Percentiles rank a stretch among this genome's conserved stretches.
Conservation (phyloP, 768 basidiomycete species). For the Suillus hirtellus region DNA sequence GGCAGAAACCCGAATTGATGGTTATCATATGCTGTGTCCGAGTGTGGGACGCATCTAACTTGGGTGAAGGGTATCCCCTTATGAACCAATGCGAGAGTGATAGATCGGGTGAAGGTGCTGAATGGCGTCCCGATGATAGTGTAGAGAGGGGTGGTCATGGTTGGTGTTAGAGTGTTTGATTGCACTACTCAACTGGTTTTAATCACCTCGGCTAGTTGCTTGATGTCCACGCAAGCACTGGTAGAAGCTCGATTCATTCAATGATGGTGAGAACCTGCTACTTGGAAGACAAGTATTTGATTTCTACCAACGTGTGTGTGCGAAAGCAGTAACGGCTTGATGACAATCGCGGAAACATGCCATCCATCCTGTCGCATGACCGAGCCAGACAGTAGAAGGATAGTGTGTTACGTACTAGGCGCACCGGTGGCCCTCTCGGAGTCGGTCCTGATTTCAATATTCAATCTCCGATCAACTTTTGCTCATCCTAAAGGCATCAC, state of each 20-base stretch:
- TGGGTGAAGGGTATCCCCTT: slow-evolving; percentile 31
- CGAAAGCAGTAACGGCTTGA: not conserved
- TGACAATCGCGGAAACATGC: not conserved
- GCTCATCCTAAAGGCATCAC: too few species aligned
- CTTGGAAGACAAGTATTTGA: not conserved
- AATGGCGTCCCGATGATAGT: slow-evolving; percentile 34
- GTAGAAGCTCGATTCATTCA: not conserved
- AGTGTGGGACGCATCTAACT: slow-evolving; percentile 27
- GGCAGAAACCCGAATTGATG: slow-evolving; percentile 35
- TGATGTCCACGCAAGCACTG: not conserved
- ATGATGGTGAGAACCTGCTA: not conserved
- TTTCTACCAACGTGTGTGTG: not conserved
- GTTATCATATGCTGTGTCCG: slow-evolving; percentile 27
- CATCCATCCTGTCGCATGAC: too few species aligned
- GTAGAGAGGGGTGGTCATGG: slow-evolving; percentile 19
- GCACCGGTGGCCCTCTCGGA: too few species aligned
- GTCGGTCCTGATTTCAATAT: too few species aligned
- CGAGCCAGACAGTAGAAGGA: too few species aligned
- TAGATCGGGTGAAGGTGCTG: slow-evolving; percentile 34
- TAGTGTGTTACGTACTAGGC: too few species aligned
- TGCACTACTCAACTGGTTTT: not conserved
- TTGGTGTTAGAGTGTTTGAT: not conserved
- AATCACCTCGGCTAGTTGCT: not conserved
- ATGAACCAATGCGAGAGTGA: slow-evolving; percentile 31
- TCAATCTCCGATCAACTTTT: too few species aligned